Conservation (phyloP, 176 grass and related monocot species). For the Musa troglodytarum region DNA sequence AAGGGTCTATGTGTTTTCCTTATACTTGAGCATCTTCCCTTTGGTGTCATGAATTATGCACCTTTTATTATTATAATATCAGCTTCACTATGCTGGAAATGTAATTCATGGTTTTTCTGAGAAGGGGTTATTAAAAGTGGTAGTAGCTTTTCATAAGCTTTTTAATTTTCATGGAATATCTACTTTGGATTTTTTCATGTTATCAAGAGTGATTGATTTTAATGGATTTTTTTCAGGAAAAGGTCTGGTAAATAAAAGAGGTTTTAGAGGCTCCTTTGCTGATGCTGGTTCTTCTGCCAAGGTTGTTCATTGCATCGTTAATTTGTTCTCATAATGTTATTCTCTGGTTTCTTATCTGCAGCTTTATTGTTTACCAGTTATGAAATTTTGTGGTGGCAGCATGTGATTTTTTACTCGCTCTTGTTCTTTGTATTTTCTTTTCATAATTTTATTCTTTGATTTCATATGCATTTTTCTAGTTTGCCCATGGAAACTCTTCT, state of each 20-base stretch:
- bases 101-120: not conserved
- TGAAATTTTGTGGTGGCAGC: not conserved
- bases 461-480: not conserved
- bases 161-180: not conserved
- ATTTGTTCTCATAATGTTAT: not conserved
- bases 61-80: not conserved
- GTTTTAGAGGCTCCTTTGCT: conserved; percentile 62
- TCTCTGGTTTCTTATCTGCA: not conserved
- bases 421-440: not conserved
- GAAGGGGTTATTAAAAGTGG: not conserved
- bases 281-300: conserved; percentile 82
- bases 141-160: not conserved
- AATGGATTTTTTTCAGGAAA: conserved; percentile 34
- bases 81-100: not conserved
- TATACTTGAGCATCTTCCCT: too few relatives aligned
- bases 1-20: too few relatives aligned
- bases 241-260: conserved; percentile 82
- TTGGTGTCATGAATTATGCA: too few relatives aligned
- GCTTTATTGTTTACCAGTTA: not conserved
- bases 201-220: not conserved
- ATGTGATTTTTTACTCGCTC: not conserved
- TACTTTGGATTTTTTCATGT: not conserved
- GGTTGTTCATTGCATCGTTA: conserved; percentile 19
- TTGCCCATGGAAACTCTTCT: not conserved
- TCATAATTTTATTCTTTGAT: not conserved